These are phyloP conservation scores for Penicillium psychrosexuale DNA, from an alignment of 2,329 filamentous ascomycete genomes.

Conservation along the genomic window DNA sequence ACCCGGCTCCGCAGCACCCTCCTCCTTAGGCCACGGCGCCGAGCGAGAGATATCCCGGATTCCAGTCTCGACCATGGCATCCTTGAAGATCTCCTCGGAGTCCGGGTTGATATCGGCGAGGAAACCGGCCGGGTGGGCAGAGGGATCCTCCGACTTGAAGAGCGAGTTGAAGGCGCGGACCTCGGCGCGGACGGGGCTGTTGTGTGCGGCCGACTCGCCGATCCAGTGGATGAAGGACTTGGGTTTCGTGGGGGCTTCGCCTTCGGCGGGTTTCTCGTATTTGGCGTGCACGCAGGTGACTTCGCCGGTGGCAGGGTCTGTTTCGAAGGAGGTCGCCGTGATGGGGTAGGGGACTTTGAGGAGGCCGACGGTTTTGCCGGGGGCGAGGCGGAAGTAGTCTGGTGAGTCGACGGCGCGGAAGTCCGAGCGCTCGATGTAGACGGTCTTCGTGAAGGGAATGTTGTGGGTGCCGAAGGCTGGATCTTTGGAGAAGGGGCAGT, in stretches of 20 bases:
- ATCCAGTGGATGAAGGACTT: slow-evolving; percentile 92
- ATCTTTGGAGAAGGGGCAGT: slow-evolving; percentile 76
- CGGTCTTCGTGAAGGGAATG: slow-evolving; percentile 67
- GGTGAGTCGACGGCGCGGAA: slow-evolving; percentile 70
- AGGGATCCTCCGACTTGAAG: slow-evolving; percentile 83
- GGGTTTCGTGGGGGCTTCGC: slow-evolving; percentile 58
- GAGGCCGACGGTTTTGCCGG: slow-evolving; percentile 70
- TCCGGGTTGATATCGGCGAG: slow-evolving; percentile 79
- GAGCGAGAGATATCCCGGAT: slow-evolving; percentile 71
- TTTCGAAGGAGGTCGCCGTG: slow-evolving; percentile 64
- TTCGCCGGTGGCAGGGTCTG: slow-evolving; percentile 61
- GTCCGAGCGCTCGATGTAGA: slow-evolving; percentile 81
- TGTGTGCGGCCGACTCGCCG: slow-evolving; percentile 61
- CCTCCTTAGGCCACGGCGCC: slow-evolving; percentile 79
- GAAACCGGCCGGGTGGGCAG: slow-evolving; percentile 73
- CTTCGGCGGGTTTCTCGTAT: slow-evolving; percentile 65
- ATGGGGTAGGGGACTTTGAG: slow-evolving; percentile 69
- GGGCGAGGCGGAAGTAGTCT: slow-evolving; percentile 75
- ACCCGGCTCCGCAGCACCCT: slow-evolving; percentile 50
- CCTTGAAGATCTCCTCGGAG: slow-evolving; percentile 72
- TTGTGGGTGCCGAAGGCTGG: slow-evolving; percentile 53
- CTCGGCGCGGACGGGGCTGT: slow-evolving; percentile 62
- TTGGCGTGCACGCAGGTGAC: slow-evolving; percentile 65
- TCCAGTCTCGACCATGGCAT: slow-evolving; percentile 78
- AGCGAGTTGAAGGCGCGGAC: slow-evolving; percentile 76